Conservation (phyloP, 2,329 filamentous ascomycete species). For the Pseudogymnoascus sp. region DNA sequence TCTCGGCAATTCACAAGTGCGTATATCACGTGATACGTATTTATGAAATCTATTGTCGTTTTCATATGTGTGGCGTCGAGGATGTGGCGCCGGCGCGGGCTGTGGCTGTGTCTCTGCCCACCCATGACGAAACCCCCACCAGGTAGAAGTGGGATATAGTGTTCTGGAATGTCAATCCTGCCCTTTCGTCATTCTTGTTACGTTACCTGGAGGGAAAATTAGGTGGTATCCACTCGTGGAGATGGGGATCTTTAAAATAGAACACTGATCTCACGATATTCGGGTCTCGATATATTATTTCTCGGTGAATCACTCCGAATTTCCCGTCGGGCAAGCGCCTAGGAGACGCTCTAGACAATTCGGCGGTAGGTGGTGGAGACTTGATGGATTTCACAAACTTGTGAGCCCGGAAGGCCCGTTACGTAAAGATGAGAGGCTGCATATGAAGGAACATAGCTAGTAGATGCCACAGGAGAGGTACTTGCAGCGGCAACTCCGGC, state of each 20-base stretch:
- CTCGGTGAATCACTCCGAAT: background rate
- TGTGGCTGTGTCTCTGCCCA: background rate
- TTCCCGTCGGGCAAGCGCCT: background rate
- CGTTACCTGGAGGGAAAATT: background rate
- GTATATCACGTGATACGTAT: background rate
- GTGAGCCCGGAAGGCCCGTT: background rate
- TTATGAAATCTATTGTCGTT: background rate
- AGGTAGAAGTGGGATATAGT: background rate
- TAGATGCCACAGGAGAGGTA: background rate
- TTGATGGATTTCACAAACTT: background rate
- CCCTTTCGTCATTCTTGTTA: background rate
- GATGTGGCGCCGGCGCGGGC: background rate
- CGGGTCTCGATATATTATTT: background rate
- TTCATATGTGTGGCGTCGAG: background rate
- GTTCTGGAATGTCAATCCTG: background rate
- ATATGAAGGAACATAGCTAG: background rate
- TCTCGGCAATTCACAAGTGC: background rate
- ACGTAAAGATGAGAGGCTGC: background rate
- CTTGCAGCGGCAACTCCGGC: background rate
- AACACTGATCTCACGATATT: background rate
- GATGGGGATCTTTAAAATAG: background rate
- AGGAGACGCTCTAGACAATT: background rate
- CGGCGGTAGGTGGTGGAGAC: background rate
- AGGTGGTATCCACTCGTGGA: background rate
- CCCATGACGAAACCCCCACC: background rate